Evolutionary conservation across 768 basidiomycete genomes (phyloP), one percentile per base, ranked within the genome.

Genomic region (Tricholoma bakamatsutake): DNA sequence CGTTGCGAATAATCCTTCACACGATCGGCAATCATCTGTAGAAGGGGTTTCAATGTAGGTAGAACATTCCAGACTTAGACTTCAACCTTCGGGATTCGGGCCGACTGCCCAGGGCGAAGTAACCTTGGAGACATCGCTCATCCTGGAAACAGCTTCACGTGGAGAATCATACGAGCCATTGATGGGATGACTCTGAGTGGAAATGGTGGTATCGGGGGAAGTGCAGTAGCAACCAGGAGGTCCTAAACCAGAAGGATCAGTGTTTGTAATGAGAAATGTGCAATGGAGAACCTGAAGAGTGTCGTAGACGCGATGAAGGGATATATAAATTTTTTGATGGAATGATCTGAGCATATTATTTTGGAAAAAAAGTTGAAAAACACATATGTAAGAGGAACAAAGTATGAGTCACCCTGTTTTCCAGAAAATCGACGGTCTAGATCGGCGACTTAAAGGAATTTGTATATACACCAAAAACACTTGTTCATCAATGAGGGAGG

Each of bases 51-150:
- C 17, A 73, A 62, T 68, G 62, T 7, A 63, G 61, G 62, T 7
- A 63, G 61, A 13, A 59, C 59, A 24, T 64, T 65, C 62, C 68
- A 67, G 12, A 57, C 53, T 28, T 64, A 67, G 4, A 70, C 63
- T 8, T 74, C 68, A 13, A 57, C 56, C 46, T 61, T 60, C 13
- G 76, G 63, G 21, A 64, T 62, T 13, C 57, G 59, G n/a, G 59
- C 34, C 24, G 69, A 54, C 35, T 62, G 63, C 64, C 71, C 69
- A 9, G 72, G 72, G 13, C 75, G 73, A 10, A 76, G 55, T 70
- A 13, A 24, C 21, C 67, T 67, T 61, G 1, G 69, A 64, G 13
- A 73, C 64, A 40, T 71, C 66, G n/a, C 46, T 58, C 40, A 72
- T 59, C 17, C 69, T 61, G 50, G 69, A 64, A 18, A 67, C 62